A percentile compares a stretch with the other conserved stretches of the same genome.
phyloP scores from a whole-genome alignment of 768 basidiomycete species.

The Suillus brevipes region DNA sequence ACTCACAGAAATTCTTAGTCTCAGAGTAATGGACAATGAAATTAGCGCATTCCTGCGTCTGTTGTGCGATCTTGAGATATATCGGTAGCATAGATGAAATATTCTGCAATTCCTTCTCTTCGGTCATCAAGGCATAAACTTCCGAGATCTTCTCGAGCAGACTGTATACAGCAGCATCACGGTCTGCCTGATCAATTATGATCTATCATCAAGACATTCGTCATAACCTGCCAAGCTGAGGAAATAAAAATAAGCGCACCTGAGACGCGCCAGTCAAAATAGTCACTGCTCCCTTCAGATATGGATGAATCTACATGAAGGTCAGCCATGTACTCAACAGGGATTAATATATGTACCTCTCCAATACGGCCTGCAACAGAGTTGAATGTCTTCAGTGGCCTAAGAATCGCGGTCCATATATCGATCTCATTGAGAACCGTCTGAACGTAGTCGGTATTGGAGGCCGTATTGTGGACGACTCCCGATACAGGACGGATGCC shows the following conservation, averaged over 20 bases:
- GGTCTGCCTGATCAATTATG: slow-evolving; percentile 6
- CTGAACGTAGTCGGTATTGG: background rate
- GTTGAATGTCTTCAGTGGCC: slow-evolving; percentile 1
- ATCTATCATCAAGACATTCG: background rate
- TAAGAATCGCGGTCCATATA: background rate
- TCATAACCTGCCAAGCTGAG: background rate
- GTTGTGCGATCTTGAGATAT: slow-evolving; percentile 5
- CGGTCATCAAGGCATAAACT: slow-evolving; percentile 9
- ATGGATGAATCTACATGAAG: slow-evolving; percentile 9
- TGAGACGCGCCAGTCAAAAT: slow-evolving; percentile 6
- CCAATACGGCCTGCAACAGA: background rate
- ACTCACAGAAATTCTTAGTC: slow-evolving; percentile 13
- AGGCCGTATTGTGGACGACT: background rate
- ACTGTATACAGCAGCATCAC: slow-evolving; percentile 3
- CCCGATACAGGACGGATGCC: background rate
- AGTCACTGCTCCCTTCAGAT: slow-evolving; percentile 5
- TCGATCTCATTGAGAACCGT: background rate
- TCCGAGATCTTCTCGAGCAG: slow-evolving; percentile 8
- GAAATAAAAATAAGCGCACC: background rate
- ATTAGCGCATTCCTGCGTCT: slow-evolving; percentile 11
- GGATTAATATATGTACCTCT: background rate
- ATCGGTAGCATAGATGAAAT: slow-evolving; percentile 2
- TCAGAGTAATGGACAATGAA: slow-evolving; percentile 12
- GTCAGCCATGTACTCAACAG: background rate
- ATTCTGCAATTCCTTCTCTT: background rate